phyloP scores from a whole-genome alignment of 225 moss, liverwort and hornwort genomes.

The Polytrichum formosum region DNA sequence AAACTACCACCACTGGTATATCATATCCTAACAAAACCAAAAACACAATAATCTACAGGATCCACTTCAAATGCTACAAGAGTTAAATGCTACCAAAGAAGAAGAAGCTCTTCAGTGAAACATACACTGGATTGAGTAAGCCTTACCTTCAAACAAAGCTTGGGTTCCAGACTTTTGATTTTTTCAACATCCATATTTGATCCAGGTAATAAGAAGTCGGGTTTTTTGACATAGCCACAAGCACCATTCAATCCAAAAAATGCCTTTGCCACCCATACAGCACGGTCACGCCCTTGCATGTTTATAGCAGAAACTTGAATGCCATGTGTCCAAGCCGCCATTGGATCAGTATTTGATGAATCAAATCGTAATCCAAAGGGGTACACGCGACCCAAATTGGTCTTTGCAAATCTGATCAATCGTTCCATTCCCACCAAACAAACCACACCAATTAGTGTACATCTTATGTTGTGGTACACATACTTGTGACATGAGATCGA shows the following conservation, averaged over 20 bases:
- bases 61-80: background rate
- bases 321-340: slow-evolving; percentile 84
- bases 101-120: too few species aligned
- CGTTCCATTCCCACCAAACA: background rate
- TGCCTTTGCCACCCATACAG: slow-evolving; percentile 63
- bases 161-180: slow-evolving; percentile 34
- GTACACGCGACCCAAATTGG: slow-evolving; percentile 77
- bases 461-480: background rate
- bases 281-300: slow-evolving; percentile 72
- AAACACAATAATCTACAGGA: background rate
- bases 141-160: slow-evolving; percentile 47
- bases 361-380: slow-evolving; percentile 92
- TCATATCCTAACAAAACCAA: too few species aligned
- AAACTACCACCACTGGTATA: too few species aligned
- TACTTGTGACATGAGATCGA: background rate
- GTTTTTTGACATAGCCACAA: slow-evolving; percentile 74
- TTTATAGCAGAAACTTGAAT: slow-evolving; percentile 86
- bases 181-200: slow-evolving; percentile 16
- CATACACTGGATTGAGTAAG: too few species aligned
- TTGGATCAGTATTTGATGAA: slow-evolving; percentile 85
- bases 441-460: background rate
- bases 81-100: too few species aligned
- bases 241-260: slow-evolving; percentile 69
- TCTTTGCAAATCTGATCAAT: slow-evolving; percentile 62
- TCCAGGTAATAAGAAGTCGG: slow-evolving; percentile 42